Conservation (phyloP, 495 filamentous ascomycete genomes). For the Niebla homalea region DNA sequence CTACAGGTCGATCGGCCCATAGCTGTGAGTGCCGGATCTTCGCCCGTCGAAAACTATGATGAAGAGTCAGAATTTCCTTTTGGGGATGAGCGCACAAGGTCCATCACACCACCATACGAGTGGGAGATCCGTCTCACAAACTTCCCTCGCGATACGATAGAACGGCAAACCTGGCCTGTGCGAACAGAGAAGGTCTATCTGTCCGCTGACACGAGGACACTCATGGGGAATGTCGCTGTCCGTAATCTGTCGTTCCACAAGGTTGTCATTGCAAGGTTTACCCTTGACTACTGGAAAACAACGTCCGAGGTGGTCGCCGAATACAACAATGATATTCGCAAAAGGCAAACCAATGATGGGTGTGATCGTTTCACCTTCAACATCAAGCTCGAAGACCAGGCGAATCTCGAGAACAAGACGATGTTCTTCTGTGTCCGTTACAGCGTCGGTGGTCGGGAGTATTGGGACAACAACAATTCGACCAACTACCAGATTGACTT, state of each 20-base stretch:
- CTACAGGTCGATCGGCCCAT: conserved; percentile 83
- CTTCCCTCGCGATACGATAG: conserved; percentile 58
- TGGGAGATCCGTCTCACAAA: conserved; percentile 80
- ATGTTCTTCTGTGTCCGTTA: conserved; percentile 88
- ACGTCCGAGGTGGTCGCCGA: conserved; percentile 87
- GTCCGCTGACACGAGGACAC: conserved; percentile 68
- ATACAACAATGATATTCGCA: conserved; percentile 65
- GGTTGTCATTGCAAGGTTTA: conserved; percentile 76
- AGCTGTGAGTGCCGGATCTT: conserved; percentile 90
- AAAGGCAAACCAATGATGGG: conserved; percentile 48
- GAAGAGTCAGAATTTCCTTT: conserved; percentile 83
- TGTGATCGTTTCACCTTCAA: conserved; percentile 86
- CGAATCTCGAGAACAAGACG: conserved; percentile 78
- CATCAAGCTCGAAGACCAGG: conserved; percentile 82
- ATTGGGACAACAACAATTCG: conserved; percentile 85
- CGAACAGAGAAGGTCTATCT: conserved; percentile 74
- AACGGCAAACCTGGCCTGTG: conserved; percentile 51
- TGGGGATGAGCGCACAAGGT: conserved; percentile 34
- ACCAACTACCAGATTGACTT: conserved; percentile 92
- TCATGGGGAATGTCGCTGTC: conserved; percentile 72
- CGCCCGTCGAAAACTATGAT: conserved; percentile 76
- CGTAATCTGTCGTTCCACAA: conserved; percentile 89
- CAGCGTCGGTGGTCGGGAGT: conserved; percentile 68
- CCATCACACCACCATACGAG: conserved; percentile 44
- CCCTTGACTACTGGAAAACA: conserved; percentile 95